Evolutionary conservation across 345 rosid genomes (phyloP), one percentile per base, ranked within the genome.

Genomic region (Gossypium rotundifolium): DNA sequence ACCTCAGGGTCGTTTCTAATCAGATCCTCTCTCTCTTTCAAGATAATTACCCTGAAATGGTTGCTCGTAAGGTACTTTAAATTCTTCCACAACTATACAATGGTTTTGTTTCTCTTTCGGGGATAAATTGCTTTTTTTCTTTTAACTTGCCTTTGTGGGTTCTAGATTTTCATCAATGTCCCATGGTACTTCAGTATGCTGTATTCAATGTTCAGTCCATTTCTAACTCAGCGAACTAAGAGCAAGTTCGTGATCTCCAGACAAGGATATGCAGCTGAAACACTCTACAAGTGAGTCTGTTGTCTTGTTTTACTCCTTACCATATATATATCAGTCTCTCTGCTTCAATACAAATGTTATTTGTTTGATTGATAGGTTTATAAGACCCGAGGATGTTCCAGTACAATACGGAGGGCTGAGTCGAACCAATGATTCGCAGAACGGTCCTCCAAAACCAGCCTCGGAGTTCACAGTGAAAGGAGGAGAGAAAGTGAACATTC

Each of bases 41-140:
- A 74, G 97, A 96, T 74, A 96, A 96, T 83, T 96, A 96, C 80
- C 99, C 99, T 23, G 99, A 96, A 76, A 89, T 93, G 99, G 99
- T 96, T 23, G 99, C 98, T 75, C 90, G 96, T 20, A 96, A 96
- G 99, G 99, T 95, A 71, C 11, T 12, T 2, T 17, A 0, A 16
- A 11, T 2, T 33, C 40, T 33, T 33, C 40, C 40, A 33, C 40
- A 33, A 33, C 40, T 33, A 33, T 33, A 33, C 40, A 33, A 33
- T 33, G 40, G 7, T 33, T 33, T 33, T 33, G 40, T 33, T 33
- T 33, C 40, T 33, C 40, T 33, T 29, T 29, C 38, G 38, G 38
- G 4, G 38, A 29, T 29, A 29, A 29, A 29, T 29, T 29, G 16
- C 11, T n/a, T 58, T 54, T 23, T 29, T 27, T 51, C 3, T 23